Evolutionary conservation across 2,329 filamentous ascomycete genomes (phyloP).

Genomic region (Aquanectria penicillioides): DNA sequence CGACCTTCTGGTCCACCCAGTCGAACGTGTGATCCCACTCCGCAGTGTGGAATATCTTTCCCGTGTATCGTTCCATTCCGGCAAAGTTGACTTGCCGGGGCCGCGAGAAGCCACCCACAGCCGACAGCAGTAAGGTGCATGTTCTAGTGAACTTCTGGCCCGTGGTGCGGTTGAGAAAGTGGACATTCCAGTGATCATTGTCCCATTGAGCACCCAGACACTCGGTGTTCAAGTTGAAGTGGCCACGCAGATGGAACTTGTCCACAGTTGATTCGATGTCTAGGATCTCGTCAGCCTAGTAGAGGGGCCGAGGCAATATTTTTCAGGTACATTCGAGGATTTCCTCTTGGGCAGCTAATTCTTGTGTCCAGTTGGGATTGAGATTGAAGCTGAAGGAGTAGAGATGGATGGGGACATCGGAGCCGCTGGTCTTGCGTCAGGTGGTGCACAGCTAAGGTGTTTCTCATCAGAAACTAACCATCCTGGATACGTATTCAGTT

Average conservation of each 20-base stretch:
- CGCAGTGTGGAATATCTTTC: conserved; percentile 45
- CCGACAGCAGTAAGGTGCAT: not conserved
- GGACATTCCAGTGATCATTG: not conserved
- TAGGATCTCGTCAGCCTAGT: conserved; percentile 1
- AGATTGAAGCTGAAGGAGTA: conserved; percentile 55
- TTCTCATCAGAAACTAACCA: not conserved
- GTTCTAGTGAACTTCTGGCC: not conserved
- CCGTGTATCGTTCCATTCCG: conserved; percentile 43
- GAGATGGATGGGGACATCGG: conserved; percentile 40
- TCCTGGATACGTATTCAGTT: conserved; percentile 29
- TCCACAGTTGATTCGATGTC: conserved; percentile 2
- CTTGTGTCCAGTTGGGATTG: conserved; percentile 51
- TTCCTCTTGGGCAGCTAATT: conserved; percentile 47
- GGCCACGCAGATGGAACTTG: not conserved
- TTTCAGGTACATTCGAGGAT: conserved; percentile 48
- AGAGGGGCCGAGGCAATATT: too few species aligned
- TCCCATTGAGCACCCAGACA: not conserved
- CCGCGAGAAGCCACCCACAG: not conserved
- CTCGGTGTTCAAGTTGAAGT: not conserved
- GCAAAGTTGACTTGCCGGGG: conserved; percentile 33
- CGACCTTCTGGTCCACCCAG: conserved; percentile 41
- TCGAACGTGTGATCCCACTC: conserved; percentile 42
- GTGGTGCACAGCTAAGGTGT: too few species aligned
- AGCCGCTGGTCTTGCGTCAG: conserved; percentile 7
- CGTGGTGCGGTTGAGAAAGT: not conserved